These are phyloP conservation scores for Haberlea rhodopensis DNA, from an alignment of 257 asterid genomes.

Conservation along the genomic window DNA sequence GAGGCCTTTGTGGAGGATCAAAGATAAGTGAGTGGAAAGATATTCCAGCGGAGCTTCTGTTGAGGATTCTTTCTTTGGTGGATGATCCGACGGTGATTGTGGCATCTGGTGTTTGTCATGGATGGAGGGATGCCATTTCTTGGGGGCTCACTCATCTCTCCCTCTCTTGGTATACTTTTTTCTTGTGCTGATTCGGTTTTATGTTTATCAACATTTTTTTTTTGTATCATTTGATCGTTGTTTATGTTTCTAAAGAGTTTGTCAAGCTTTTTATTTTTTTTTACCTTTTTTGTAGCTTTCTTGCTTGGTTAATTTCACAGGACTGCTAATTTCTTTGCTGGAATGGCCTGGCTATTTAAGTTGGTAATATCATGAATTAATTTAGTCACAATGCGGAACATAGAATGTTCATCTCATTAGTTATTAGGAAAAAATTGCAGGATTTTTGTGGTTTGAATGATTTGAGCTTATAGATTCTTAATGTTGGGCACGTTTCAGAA, in stretches of 20 bases:
- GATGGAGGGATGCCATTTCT: constrained; percentile 92
- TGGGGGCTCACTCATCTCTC: constrained; percentile 82
- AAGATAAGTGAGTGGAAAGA: constrained; percentile 83
- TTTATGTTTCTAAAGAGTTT: too few relatives aligned
- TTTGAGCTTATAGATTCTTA: too few relatives aligned
- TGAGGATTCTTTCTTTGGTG: constrained; percentile 71
- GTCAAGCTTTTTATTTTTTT: too few relatives aligned
- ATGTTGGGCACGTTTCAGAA: background rate
- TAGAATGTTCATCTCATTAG: too few relatives aligned
- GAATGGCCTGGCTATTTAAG: background rate
- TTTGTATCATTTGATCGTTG: background rate
- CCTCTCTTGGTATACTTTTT: constrained; percentile 63
- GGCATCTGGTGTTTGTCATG: constrained; percentile 94
- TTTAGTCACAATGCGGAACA: background rate
- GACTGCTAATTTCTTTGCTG: background rate
- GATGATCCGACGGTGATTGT: constrained; percentile 86
- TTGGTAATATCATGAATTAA: background rate
- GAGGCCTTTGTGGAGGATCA: constrained; percentile 45
- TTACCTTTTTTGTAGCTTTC: background rate
- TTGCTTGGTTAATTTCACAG: background rate
- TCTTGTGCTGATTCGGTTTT: background rate
- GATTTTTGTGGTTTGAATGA: background rate
- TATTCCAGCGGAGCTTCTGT: constrained; percentile 79
- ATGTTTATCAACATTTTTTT: background rate
- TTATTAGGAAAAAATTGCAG: background rate